phyloP scores from a whole-genome alignment of 352 stramenopile species.

The Pythium insidiosum region DNA sequence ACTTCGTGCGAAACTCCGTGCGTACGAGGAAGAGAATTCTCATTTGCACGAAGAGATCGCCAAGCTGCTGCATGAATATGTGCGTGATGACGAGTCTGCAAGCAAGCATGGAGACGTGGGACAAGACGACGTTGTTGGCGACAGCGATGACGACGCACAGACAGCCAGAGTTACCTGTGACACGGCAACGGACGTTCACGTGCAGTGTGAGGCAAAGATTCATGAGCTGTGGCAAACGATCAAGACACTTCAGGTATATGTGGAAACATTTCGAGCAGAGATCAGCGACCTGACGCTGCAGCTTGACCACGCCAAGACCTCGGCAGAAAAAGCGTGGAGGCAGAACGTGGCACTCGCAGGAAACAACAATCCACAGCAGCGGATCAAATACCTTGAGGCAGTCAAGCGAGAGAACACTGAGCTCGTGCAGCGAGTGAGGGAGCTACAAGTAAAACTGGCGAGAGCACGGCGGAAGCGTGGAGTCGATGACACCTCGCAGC shows the following conservation, averaged over 20 bases:
- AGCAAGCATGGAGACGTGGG: too few relatives aligned
- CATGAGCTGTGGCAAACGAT: constrained; percentile 67
- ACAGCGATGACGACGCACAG: constrained; percentile 1
- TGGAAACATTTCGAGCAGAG: constrained; percentile 51
- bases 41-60: constrained; percentile 9
- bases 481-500: constrained; percentile 1
- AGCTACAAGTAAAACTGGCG: constrained; percentile 39
- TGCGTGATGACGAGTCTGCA: too few relatives aligned
- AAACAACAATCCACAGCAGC: constrained; percentile 57
- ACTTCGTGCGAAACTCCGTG: constrained; percentile 7
- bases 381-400: constrained; percentile 66
- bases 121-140: constrained; percentile 1
- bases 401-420: constrained; percentile 61
- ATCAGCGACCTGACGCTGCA: constrained; percentile 35
- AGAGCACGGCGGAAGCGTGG: constrained; percentile 10
- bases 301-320: constrained; percentile 47
- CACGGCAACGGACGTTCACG: constrained; percentile 13
- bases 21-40: constrained; percentile 14
- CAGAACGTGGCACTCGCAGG: constrained; percentile 48
- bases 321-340: constrained; percentile 41
- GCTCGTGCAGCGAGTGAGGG: constrained; percentile 40
- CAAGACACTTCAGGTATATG: constrained; percentile 46
- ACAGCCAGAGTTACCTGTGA: too few relatives aligned
- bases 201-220: constrained; percentile 50
- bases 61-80: background rate